Percentiles rank a stretch among this genome's conserved stretches.
These are phyloP conservation scores for Hordeum vulgare DNA, from an alignment of 176 grass and related monocot species.

Conservation along the genomic window DNA sequence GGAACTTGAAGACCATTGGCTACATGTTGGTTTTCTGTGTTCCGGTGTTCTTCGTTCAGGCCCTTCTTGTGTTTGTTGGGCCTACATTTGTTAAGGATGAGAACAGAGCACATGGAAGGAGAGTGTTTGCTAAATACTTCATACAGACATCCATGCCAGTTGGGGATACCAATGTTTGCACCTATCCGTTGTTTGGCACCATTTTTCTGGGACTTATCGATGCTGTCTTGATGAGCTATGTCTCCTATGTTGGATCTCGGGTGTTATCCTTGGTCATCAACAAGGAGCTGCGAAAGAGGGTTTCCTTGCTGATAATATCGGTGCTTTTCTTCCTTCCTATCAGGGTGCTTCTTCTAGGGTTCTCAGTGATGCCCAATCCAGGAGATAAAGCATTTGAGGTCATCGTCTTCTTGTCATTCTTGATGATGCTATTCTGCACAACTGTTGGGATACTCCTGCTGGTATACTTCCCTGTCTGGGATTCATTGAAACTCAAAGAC, in stretches of 20 bases:
- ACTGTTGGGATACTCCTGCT: conserved; percentile 67
- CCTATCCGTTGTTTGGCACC: conserved; percentile 79
- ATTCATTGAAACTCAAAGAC: conserved; percentile 63
- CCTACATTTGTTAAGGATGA: conserved; percentile 57
- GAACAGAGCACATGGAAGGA: conserved; percentile 35
- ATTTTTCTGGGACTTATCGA: conserved; percentile 75
- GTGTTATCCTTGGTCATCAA: conserved; percentile 75
- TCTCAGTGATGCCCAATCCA: conserved; percentile 60
- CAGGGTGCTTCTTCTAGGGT: conserved; percentile 80
- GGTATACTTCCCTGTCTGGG: conserved; percentile 74
- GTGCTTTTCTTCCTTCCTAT: conserved; percentile 64
- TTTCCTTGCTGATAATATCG: conserved; percentile 55
- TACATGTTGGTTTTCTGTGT: conserved; percentile 72
- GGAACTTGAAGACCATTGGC: conserved; percentile 76
- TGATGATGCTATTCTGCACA: conserved; percentile 58
- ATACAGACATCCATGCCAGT: conserved; percentile 38
- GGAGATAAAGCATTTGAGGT: conserved; percentile 51
- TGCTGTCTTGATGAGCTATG: conserved; percentile 69
- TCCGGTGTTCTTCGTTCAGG: conserved; percentile 59
- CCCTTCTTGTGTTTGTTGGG: conserved; percentile 53
- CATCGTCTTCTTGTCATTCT: conserved; percentile 69
- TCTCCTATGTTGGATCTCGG: conserved; percentile 56
- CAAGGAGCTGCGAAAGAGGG: conserved; percentile 73
- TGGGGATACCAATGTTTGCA: conserved; percentile 54
- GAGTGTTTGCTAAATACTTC: conserved; percentile 59